phyloP scores from a whole-genome alignment of 768 basidiomycete species.

The Lentinula lateritia region DNA sequence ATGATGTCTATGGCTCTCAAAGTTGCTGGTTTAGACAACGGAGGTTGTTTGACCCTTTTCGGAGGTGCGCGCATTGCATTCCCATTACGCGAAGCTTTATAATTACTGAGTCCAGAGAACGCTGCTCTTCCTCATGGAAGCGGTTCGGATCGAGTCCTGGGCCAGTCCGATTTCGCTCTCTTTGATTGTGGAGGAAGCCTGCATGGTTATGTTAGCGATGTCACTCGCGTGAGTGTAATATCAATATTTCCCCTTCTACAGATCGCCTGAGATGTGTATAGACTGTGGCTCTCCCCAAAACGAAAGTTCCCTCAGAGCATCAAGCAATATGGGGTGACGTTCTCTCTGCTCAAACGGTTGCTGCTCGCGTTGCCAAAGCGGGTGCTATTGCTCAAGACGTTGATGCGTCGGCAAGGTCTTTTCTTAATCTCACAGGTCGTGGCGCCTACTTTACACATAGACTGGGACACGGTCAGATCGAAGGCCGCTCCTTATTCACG shows the following conservation, averaged over 20 bases:
- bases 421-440: conserved; percentile 38
- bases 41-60: conserved; percentile 66
- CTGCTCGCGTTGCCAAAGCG: conserved; percentile 39
- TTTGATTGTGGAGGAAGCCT: conserved; percentile 71
- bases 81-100: too few species aligned
- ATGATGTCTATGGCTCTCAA: conserved; percentile 54
- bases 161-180: conserved; percentile 56
- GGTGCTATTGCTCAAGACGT: conserved; percentile 49
- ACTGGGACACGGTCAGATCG: conserved; percentile 63
- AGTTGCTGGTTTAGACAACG: conserved; percentile 52
- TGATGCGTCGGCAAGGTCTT: conserved; percentile 55
- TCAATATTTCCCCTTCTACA: background rate
- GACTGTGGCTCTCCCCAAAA: conserved; percentile 64
- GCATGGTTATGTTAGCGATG: conserved; percentile 73
- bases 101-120: conserved; percentile 47
- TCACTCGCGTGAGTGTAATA: conserved; percentile 57
- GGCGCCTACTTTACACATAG: conserved; percentile 73
- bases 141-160: conserved; percentile 61
- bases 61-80: conserved; percentile 43
- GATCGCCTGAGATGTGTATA: conserved; percentile 10
- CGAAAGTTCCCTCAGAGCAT: conserved; percentile 49
- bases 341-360: conserved; percentile 54
- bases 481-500: background rate
- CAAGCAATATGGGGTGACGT: conserved; percentile 61
- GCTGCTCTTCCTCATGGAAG: conserved; percentile 83